Conservation (phyloP, 768 basidiomycete genomes). For the Lentinula sp. region DNA sequence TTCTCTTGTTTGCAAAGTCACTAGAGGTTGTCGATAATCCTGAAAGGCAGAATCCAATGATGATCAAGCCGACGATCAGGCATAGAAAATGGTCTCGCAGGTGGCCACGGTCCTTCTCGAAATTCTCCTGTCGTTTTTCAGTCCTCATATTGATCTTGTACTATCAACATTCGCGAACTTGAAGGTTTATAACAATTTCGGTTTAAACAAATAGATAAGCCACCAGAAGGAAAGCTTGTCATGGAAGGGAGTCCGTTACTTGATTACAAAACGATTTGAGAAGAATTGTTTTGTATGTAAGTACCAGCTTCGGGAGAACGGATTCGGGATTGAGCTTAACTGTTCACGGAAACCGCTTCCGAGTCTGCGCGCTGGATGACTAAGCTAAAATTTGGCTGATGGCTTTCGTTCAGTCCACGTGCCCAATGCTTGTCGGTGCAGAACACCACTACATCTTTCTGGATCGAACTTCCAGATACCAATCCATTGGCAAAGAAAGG, state of each 20-base stretch:
- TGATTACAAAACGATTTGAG: too few relatives aligned
- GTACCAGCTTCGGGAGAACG: too few relatives aligned
- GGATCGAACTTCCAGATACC: slow-evolving; percentile 54
- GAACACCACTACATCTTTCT: slow-evolving; percentile 69
- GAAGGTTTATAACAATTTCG: too few relatives aligned
- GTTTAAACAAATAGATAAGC: too few relatives aligned
- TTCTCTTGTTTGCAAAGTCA: background rate
- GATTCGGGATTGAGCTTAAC: too few relatives aligned
- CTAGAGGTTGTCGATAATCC: background rate
- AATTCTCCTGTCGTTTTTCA: background rate
- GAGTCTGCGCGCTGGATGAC: too few relatives aligned
- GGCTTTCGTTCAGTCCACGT: background rate
- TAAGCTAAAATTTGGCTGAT: background rate
- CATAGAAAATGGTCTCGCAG: background rate
- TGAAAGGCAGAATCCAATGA: background rate
- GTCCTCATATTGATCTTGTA: background rate
- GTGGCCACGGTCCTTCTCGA: background rate
- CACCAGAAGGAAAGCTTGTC: background rate
- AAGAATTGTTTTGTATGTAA: too few relatives aligned
- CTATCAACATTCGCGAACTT: background rate
- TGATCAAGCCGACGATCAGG: background rate
- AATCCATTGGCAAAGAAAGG: slow-evolving; percentile 68
- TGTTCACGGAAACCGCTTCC: too few relatives aligned
- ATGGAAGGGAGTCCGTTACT: background rate
- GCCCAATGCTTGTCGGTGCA: slow-evolving; percentile 38